Conservation (phyloP, 2,329 filamentous ascomycete species). For the Hortaea werneckii region DNA sequence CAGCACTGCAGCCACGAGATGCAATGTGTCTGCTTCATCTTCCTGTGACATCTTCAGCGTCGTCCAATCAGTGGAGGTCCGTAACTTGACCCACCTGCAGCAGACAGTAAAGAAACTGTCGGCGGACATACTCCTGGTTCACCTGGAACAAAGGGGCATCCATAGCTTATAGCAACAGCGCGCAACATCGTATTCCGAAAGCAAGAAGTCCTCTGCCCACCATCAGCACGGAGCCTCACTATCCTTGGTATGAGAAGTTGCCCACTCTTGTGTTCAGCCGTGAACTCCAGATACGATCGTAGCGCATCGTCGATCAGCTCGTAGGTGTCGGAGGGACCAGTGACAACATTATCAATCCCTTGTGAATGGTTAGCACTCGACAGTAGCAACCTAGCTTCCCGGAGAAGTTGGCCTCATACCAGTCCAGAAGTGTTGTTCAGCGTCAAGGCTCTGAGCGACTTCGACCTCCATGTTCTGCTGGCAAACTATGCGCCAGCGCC, state of each 20-base stretch:
- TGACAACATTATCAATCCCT: conserved; percentile 60
- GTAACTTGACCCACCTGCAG: conserved; percentile 44
- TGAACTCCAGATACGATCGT: conserved; percentile 72
- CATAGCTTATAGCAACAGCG: conserved; percentile 71
- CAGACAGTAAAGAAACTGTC: conserved; percentile 84
- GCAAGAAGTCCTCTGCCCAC: conserved; percentile 55
- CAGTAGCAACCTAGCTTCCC: background rate
- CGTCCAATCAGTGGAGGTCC: background rate
- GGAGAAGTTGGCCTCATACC: conserved; percentile 41
- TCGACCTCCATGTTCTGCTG: conserved; percentile 48
- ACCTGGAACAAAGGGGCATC: conserved; percentile 62
- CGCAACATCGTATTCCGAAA: conserved; percentile 68
- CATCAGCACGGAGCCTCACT: conserved; percentile 8
- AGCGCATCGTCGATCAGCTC: conserved; percentile 73
- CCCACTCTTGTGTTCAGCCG: conserved; percentile 34
- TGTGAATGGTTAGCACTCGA: conserved; percentile 1
- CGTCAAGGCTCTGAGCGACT: conserved; percentile 58
- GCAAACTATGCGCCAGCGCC: conserved; percentile 6
- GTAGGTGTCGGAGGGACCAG: conserved; percentile 48
- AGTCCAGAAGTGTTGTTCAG: conserved; percentile 81
- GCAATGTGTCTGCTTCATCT: conserved; percentile 69
- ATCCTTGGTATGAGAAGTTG: background rate
- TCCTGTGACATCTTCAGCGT: conserved; percentile 46
- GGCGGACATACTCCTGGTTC: conserved; percentile 78
- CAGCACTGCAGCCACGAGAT: conserved; percentile 73